Evolutionary conservation across 1,284 basidiomycete species (phyloP).

Genomic region (Fomitopsis pinicola): DNA sequence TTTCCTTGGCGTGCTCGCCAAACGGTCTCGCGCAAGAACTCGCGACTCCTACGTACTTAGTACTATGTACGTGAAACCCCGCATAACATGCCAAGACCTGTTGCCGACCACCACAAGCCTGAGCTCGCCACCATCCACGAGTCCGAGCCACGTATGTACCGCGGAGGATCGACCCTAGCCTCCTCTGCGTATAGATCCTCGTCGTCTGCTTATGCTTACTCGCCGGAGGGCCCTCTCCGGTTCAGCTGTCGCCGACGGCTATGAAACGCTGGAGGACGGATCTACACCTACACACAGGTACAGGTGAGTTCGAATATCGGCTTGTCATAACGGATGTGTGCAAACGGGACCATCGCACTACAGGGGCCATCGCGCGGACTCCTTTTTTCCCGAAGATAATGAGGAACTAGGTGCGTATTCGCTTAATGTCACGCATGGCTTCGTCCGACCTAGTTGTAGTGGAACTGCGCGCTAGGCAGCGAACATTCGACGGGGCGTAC

Average conservation of each 20-base stretch:
- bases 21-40: no score
- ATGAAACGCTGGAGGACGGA: background rate
- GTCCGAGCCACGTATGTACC: background rate
- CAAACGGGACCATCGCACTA: background rate
- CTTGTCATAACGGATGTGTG: background rate
- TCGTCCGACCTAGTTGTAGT: conserved; percentile 24
- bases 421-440: background rate
- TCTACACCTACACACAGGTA: background rate
- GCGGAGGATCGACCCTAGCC: background rate
- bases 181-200: background rate
- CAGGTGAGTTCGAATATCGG: background rate
- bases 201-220: background rate
- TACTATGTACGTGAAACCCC: no score
- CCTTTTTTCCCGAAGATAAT: conserved; percentile 54
- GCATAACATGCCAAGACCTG: no score
- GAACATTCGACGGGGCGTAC: conserved; percentile 83
- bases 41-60: no score
- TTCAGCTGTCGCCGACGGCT: background rate
- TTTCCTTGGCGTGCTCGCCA: no score
- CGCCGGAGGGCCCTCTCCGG: background rate
- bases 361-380: conserved; percentile 58
- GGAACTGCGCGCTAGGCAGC: conserved; percentile 72
- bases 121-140: no score
- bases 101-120: no score
- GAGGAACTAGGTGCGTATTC: conserved; percentile 44